Base-by-base conservation (phyloP, 2,329 filamentous ascomycete genomes). In the Lithohypha guttulata region DNA sequence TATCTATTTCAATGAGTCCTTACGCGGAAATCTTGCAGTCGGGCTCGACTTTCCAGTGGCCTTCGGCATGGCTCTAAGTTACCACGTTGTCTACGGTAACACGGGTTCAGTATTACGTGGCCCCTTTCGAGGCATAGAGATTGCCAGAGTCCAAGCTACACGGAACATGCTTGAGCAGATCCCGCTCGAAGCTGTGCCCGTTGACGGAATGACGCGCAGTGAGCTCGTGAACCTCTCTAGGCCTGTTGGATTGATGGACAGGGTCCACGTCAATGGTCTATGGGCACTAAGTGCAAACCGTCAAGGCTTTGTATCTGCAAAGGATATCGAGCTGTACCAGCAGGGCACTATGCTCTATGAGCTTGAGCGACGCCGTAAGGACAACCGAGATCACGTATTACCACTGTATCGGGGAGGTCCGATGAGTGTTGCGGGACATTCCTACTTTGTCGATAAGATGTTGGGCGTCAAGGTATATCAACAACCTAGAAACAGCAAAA, bases 391-490 rank as follows among this genome's bases (percentile, higher is more conserved):
- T 13, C 26, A 39, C 23, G 40, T 42, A 3, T 18, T 42, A 3
- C 40, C 40, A 4, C 14, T 39, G 17, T 28, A 26, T 19, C 25
- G 40, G n/a, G 40, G 40, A 17, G 40, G 40, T 10, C 40, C 40
- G 14, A 33, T 42, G 26, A 38, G 25, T 21, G 40, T 42, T 13
- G 27, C 28, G 9, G 34, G 40, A 4, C 34, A 42, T 33, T 38
- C 34, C 6, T 42, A 34, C 34, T 38, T 42, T 21, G 34, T 37
- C 10, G 34, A 37, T 21, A 42, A 42, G 15, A 19, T 37, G 19
- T 38, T 42, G 25, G 34, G 40, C 9, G 40, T 42, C 8, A 42
- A 38, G 22, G 40, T 42, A 4, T 42, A 42, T 38, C 40, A 40
- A 34, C 29, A 42, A 22, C 33, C n/a, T n/a, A n/a, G n/a, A n/a